Evolutionary conservation across 768 basidiomycete genomes (phyloP), one percentile per base, ranked within the genome.

Genomic region (Lentinula sp.): DNA sequence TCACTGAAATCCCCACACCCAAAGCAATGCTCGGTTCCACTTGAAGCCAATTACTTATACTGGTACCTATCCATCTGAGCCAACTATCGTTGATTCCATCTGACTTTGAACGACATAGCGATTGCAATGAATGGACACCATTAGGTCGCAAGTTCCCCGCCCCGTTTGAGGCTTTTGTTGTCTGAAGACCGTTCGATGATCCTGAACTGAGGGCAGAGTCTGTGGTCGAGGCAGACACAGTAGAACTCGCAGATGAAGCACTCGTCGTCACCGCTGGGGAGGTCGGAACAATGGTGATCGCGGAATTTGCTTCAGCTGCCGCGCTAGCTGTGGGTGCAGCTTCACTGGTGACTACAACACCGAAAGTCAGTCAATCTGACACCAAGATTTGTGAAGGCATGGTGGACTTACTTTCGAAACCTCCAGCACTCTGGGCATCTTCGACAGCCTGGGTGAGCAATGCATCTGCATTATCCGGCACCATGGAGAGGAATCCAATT

Each of bases 401-500:
- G 0, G 48, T 23, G 20, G 35, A 63, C 71, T 60, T 61, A 77
- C 77, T 66, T 62, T 75, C 73, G 52, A 79, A 79, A 3, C 76
- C 74, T 6, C 75, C 75, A 59, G 75, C 73, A 12, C 66, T 68
- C 39, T 68, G 42, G 1, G 78, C 79, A 50, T 76, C 70, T 12
- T 66, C 57, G 6, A 80, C 74, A 6, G 77, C 78, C 28, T 74
- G 67, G 23, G 60, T 61, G 28, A 79, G 67, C n/a, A 76, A 66
- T 12, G 68, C 67, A 37, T 67, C 73, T 0, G 85, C 84, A 62
- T 87, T 78, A 5, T 66, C 33, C 12, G 87, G 86, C 8, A 89
- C 84, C 1, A 76, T 84, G 7, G 88, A 89, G 49, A 84, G 73
- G 55, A 90, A 74, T 0, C 88, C 88, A 4, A 90, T 81, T 0